Base-by-base conservation (phyloP, 192 early-diverging fungal species). In the Umbelopsis sp. region DNA sequence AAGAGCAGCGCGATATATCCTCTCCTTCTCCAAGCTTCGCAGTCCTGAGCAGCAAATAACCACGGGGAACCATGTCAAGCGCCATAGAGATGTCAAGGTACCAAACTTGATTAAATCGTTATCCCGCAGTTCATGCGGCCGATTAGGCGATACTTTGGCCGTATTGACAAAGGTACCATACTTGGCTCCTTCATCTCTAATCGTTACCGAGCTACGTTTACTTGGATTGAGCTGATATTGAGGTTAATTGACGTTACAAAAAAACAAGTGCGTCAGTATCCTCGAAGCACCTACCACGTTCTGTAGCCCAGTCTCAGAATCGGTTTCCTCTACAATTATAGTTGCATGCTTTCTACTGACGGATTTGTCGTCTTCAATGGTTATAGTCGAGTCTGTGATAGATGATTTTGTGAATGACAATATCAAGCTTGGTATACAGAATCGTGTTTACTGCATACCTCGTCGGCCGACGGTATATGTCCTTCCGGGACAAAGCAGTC, bases 331-430 rank as follows among this genome's bases (percentile, higher is more conserved):
- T 31, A 71, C 34, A 25, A 9, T 29, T 14, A 71, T 7, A 47
- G 36, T 56, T 3, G 70, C 70, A 43, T 71, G 70, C 16, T 56
- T 49, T 22, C 70, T 51, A n/a, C 70, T 62, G 25, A 71, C 51
- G 7, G 70, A 62, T 21, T 71, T 71, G 26, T 71, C 70, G 22
- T 38, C 52, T 17, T 22, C 38, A 21, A 71, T 38, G 47, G 34
- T 62, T 24, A 62, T 71, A 32, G 56, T 62, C 31, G 56, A 62
- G n/a, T 62, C 56, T 62, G 11, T 16, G 5, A 49, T 49, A 49
- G 16, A 17, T 4, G 47, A 9, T 49, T 2, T 7, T 6, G n/a
- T 49, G 4, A 49, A 17, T 17, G 20, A 5, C 47, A 21, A 49
- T 17, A 4, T n/a, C 2, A 49, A 62, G 20, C 56, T 34, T 29